Percentiles rank a stretch among this genome's conserved stretches.
phyloP scores from a whole-genome alignment of 2,329 filamentous ascomycete genomes.

The Chrysoporthe cubensis region DNA sequence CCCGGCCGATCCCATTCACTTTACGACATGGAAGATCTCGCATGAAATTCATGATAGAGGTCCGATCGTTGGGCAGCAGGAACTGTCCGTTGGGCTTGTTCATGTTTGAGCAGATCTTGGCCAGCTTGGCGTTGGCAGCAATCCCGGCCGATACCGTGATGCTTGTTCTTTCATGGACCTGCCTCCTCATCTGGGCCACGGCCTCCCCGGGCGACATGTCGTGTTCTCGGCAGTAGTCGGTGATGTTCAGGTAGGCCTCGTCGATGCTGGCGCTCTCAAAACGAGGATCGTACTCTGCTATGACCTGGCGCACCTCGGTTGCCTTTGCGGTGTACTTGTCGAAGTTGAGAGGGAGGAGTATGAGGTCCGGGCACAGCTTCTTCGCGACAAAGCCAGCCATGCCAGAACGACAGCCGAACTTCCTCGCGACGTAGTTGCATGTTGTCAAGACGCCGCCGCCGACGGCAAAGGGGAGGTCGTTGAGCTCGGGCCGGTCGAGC shows the following conservation, averaged over 20 bases:
- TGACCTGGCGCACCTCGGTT: slow-evolving; percentile 78
- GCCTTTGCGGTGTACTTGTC: slow-evolving; percentile 91
- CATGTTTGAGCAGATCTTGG: slow-evolving; percentile 93
- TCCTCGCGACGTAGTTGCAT: slow-evolving; percentile 86
- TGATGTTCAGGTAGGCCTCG: slow-evolving; percentile 95
- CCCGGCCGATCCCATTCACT: slow-evolving; percentile 92
- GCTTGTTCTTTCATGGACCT: slow-evolving; percentile 75
- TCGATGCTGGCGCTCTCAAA: slow-evolving; percentile 96
- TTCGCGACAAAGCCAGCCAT: slow-evolving; percentile 97
- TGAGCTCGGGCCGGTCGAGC: slow-evolving; percentile 80
- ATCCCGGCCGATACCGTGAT: slow-evolving; percentile 95
- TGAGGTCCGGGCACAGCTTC: slow-evolving; percentile 86
- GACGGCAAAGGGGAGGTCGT: slow-evolving; percentile 87
- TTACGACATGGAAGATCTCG: slow-evolving; percentile 80
- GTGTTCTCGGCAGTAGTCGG: slow-evolving; percentile 76
- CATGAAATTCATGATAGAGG: slow-evolving; percentile 85
- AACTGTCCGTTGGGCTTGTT: slow-evolving; percentile 98
- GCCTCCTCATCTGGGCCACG: slow-evolving; percentile 75
- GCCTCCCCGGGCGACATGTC: slow-evolving; percentile 71
- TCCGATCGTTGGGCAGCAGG: slow-evolving; percentile 70
- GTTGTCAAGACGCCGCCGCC: slow-evolving; percentile 70
- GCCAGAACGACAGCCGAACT: slow-evolving; percentile 87
- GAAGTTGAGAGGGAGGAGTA: slow-evolving; percentile 84
- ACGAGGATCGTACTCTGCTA: slow-evolving; percentile 84
- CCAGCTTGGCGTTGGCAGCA: slow-evolving; percentile 87